These are phyloP conservation scores for Metroxylon sagu DNA, from an alignment of 176 grass and related monocot species.

Conservation along the genomic window DNA sequence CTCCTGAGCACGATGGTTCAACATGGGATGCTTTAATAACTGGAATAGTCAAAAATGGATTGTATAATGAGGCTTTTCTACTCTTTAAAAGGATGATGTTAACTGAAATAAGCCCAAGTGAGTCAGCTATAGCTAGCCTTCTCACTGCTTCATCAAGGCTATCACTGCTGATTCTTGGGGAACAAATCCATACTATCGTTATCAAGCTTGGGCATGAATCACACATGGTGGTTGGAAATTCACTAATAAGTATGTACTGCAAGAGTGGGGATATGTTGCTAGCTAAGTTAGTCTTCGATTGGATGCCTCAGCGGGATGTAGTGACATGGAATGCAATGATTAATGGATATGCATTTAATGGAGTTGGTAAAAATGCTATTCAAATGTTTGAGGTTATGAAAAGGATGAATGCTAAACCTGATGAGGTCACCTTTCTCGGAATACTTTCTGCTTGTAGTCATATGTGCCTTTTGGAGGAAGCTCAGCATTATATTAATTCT, in stretches of 20 bases:
- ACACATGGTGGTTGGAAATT: constrained; percentile 43
- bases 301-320: constrained; percentile 40
- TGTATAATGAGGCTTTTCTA: constrained; percentile 33
- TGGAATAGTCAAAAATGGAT: constrained; percentile 42
- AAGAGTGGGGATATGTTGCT: constrained; percentile 46
- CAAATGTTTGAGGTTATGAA: constrained; percentile 44
- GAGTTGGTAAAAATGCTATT: constrained; percentile 37
- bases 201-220: constrained; percentile 42
- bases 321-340: constrained; percentile 72
- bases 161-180: constrained; percentile 40
- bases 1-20: constrained; percentile 30
- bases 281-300: constrained; percentile 33
- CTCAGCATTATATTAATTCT: constrained; percentile 32
- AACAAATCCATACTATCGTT: constrained; percentile 37
- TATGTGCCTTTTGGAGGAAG: constrained; percentile 54
- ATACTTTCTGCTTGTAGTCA: constrained; percentile 54
- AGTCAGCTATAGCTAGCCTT: constrained; percentile 44
- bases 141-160: constrained; percentile 40
- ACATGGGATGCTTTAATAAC: constrained; percentile 52
- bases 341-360: constrained; percentile 59
- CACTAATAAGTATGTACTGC: constrained; percentile 57
- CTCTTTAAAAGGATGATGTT: constrained; percentile 49
- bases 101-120: constrained; percentile 33
- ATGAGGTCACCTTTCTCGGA: constrained; percentile 54
- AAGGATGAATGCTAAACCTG: constrained; percentile 31